Evolutionary conservation across 2,329 filamentous ascomycete species (phyloP).

Genomic region (Apiospora pterosperma): DNA sequence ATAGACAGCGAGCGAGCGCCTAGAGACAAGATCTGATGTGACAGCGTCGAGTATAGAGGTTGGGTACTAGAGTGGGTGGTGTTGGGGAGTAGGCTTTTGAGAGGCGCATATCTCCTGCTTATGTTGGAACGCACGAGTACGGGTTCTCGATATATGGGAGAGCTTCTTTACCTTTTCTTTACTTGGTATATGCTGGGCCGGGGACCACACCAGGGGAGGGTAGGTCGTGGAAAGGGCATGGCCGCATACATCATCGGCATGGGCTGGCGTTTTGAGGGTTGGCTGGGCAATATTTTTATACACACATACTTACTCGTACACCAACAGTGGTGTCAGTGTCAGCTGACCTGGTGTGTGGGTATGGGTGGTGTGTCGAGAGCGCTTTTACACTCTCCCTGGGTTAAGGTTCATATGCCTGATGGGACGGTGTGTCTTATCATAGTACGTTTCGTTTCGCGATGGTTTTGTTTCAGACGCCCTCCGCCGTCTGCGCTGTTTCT

Average conservation of each 20-base stretch:
- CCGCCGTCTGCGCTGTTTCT: too few species aligned
- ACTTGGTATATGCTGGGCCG: neutral
- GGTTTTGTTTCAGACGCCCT: neutral
- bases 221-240: neutral
- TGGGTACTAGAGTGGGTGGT: neutral
- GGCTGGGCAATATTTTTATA: neutral
- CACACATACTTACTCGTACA: neutral
- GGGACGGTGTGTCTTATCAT: neutral
- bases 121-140: neutral
- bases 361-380: neutral
- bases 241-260: neutral
- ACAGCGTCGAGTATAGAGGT: neutral
- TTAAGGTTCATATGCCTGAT: neutral
- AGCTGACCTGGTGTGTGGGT: neutral
- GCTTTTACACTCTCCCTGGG: neutral
- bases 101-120: neutral
- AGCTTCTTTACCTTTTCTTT: neutral
- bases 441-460: neutral
- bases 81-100: neutral
- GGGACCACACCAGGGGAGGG: neutral
- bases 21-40: neutral
- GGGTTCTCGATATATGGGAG: neutral
- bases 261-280: neutral
- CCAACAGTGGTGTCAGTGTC: neutral
- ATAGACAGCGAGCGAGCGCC: neutral